Conservation (phyloP, 2,329 filamentous ascomycete species). For the Ceratocystis lukuohia region DNA sequence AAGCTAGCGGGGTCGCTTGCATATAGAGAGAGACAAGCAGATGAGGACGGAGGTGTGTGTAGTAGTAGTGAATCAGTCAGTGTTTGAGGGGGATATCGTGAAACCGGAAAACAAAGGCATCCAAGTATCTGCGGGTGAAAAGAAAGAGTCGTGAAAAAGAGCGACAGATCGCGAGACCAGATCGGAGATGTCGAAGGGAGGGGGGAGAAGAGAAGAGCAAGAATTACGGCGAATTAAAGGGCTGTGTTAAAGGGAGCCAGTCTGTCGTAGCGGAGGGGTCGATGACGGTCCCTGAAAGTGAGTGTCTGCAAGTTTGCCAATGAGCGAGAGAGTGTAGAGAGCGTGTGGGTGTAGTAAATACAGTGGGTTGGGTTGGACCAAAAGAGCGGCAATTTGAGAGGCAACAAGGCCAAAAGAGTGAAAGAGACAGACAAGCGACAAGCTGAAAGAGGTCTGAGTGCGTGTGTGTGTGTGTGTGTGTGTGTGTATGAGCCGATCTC, state of each 20-base stretch:
- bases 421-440: background rate
- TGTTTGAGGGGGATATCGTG: slow-evolving; percentile 6
- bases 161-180: slow-evolving; percentile 21
- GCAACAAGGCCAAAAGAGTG: background rate
- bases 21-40: background rate
- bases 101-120: background rate
- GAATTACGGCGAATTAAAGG: slow-evolving; percentile 3
- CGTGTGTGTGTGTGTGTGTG: background rate
- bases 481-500: slow-evolving; percentile 4
- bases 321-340: slow-evolving; percentile 1
- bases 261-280: background rate
- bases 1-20: background rate
- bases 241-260: slow-evolving; percentile 15
- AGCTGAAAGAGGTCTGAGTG: slow-evolving; percentile 19
- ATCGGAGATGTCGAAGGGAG: slow-evolving; percentile 12
- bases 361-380: background rate
- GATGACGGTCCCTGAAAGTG: background rate
- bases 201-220: background rate
- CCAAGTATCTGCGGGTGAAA: background rate
- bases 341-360: background rate
- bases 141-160: slow-evolving; percentile 19
- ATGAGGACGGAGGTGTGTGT: background rate
- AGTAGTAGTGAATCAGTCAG: background rate
- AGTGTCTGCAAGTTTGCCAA: background rate
- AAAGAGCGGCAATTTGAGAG: background rate